Evolutionary conservation across 106 monocot genomes (phyloP), one percentile per base, ranked within the genome.

Genomic region (Amphibolis antarctica): DNA sequence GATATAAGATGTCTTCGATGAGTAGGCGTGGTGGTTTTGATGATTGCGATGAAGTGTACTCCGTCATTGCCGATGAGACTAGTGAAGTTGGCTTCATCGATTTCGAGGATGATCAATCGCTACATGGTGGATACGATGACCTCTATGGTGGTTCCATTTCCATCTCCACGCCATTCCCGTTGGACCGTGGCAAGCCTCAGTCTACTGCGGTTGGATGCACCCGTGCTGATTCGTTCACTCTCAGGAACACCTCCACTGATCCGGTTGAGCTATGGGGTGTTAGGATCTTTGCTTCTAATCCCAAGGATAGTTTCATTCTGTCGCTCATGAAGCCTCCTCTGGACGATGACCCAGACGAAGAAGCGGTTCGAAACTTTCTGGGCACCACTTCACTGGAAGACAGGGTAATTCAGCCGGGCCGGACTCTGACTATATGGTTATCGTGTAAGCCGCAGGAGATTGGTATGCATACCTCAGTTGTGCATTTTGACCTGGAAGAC

Each of bases 371-470:
- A 11, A 52, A 36, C 21, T 98, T 88, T 71, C 21, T 90, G 19
- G 98, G 75, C 18, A 82, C 63, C 11, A 81, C 82, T 62, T 50
- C 42, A 46, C 26, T 56, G 12, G 82, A 63, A 71, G 98, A 91
- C 44, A 75, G 85, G 15, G 75, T 81, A 25, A 75, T 98, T 69
- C 87, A 82, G 46, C 91, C 98, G 0, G 77, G 77, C 9, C 77
- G 87, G 56, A 88, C 74, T 26, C 80, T 84, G 0, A 80, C 69
- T 23, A 73, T 91, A 65, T 98, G 90, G 90, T 64, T 98, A 22
- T 91, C 98, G 21, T 98, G 98, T 59, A 98, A 68, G 62, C 91
- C 98, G 42, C 77, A 77, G 70, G 87, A 83, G 13, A 82, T 98
- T 43, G 87, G 98, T 19, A 69, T 98, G 74, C 87, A 87, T 47